Percentiles rank a stretch among this genome's conserved stretches.
Conservation (phyloP, 768 basidiomycete genomes). For the Chalciporus chontae region DNA sequence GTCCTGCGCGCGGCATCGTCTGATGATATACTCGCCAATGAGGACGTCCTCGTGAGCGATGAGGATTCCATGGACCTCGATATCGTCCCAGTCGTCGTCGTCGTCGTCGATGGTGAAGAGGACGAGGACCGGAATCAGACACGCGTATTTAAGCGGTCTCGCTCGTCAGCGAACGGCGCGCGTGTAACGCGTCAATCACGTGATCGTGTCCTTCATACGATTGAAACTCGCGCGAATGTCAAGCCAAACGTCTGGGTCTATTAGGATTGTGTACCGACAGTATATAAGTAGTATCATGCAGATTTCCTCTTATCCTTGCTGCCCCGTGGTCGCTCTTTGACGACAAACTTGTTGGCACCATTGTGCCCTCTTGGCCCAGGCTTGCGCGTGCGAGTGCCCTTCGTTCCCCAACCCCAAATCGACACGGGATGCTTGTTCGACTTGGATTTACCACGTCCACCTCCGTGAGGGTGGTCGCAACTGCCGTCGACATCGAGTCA, state of each 20-base stretch:
- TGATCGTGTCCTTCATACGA: conserved; percentile 24
- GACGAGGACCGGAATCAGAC: not conserved
- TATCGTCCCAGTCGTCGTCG: not conserved
- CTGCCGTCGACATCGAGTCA: conserved; percentile 34
- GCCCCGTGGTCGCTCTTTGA: conserved; percentile 81
- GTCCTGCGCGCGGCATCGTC: conserved; percentile 54
- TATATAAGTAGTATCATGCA: not conserved
- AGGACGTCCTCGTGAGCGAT: conserved; percentile 51
- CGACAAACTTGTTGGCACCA: conserved; percentile 86
- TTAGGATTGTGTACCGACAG: not conserved
- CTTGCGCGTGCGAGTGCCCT: conserved; percentile 90
- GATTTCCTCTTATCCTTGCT: conserved; percentile 37
- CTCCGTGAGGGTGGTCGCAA: conserved; percentile 91
- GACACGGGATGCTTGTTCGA: conserved; percentile 92
- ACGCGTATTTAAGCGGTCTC: conserved; percentile 24
- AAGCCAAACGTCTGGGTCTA: not conserved
- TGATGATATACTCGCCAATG: conserved; percentile 53
- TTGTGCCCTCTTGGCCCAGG: conserved; percentile 89
- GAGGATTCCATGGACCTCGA: conserved; percentile 14
- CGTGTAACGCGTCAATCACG: conserved; percentile 26
- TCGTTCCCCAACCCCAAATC: conserved; percentile 89
- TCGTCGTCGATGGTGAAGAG: conserved; percentile 7
- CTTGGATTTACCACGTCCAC: conserved; percentile 97
- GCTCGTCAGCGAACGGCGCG: conserved; percentile 28
- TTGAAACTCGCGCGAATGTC: not conserved